Base-by-base conservation (phyloP, 768 basidiomycete species). In the Paxillus involutus region DNA sequence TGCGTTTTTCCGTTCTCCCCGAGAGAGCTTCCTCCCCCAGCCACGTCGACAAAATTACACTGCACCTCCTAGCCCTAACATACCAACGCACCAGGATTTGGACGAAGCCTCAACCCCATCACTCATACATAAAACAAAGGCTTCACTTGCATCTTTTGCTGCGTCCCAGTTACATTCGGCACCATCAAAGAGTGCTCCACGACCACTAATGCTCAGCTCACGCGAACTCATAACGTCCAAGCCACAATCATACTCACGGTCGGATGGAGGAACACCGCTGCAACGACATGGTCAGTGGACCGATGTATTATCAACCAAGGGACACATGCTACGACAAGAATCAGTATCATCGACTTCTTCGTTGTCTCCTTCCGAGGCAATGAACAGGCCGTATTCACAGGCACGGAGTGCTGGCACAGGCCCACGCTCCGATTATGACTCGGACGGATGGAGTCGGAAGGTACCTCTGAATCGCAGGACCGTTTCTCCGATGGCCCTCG, bases 401-500 rank as follows among this genome's bases (percentile, higher is more conserved):
- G 21, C 51, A 13, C 58, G 51, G 47, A 72, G 55, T 19, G 44
- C 51, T 17, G 46, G 71, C 12, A 55, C 62, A 9, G 67, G 62
- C 46, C 71, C 65, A 16, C 66, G 74, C 35, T 80, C 78, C 12
- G 84, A 83, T 44, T 73, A 76, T 60, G 85, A 86, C 42, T 84
- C 84, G 4, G 87, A 89, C 53, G 69, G 73, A 16, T 63, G 50
- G 11, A 87, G 89, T 63, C 78, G 87, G 47, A 70, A 77, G 45
- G 77, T 91, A 13, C 80, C 81, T 24, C 62, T 91, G 47, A 86
- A 88, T 63, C 81, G 88, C 32, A 79, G 79, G 57, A 82, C 84
- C 12, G 67, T 88, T 5, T 90, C 89, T 4, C 87, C 89, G 4
- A 85, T 89, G 84, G 86, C 88, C 16, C 75, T 82, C 32, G 72